Base-by-base conservation (phyloP, 2,329 filamentous ascomycete species). In the Hymenoscyphus occultus region DNA sequence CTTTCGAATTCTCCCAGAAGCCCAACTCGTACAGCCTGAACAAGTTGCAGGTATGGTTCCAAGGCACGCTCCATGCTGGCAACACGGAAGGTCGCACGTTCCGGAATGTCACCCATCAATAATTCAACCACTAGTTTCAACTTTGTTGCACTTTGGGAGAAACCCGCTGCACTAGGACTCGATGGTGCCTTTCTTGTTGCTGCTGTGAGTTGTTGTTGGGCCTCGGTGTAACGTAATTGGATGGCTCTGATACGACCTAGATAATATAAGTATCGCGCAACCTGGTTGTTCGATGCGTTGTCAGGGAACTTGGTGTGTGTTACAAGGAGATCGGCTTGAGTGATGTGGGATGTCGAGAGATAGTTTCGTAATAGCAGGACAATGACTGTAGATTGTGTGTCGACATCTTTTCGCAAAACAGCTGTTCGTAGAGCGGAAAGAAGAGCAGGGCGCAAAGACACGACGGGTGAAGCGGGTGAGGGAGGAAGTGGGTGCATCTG, bases 91-190 rank as follows among this genome's bases (percentile, higher is more conserved):
- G 94, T 90, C 16, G 93, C 90, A 66, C 95, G 91, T 74, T 98
- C 94, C 39, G 95, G 95, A 71, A 99, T 99, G 75, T 99, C 95
- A 69, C 95, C 95, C 95, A 99, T 99, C 69, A 99, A 81, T 67
- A 99, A 83, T 82, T 99, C 94, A 13, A 99, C 95, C 22, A 99
- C 93, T 56, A 98, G 87, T 69, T 98, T 82, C n/a, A 98, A 85
- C 84, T 99, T 99, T 70, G 92, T 96, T 0, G 95, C 94, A 48
- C 93, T 93, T 79, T 97, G 95, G 71, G 96, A 93, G 79, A 99
- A 99, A 57, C 95, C 94, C 56, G 93, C 89, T 4, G 95, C 95
- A 71, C 92, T 93, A 70, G 88, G 86, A 76, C 90, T 95, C 28
- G 93, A 92, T 0, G 95, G 95, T 6, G 95, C 93, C 80, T 99